Evolutionary conservation across 2,329 filamentous ascomycete species (phyloP).

Genomic region (Fusarium bulbicola): DNA sequence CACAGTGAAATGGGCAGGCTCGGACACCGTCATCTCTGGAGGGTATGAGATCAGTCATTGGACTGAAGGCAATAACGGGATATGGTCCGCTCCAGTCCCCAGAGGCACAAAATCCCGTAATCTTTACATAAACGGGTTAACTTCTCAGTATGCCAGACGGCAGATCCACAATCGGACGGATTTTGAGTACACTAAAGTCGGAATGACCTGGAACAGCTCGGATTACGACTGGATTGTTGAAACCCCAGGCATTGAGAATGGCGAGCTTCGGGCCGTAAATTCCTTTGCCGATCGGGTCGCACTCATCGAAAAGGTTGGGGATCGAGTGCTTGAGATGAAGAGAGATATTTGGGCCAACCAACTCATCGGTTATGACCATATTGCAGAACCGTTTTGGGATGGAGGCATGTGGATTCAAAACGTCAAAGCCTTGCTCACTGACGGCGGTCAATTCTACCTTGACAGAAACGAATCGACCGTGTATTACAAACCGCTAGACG

Average conservation of each 20-base stretch:
- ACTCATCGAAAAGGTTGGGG: background rate
- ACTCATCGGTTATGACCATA: conserved; percentile 3
- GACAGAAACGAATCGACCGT: background rate
- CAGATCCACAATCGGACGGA: background rate
- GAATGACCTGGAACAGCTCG: conserved; percentile 3
- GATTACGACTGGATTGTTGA: background rate
- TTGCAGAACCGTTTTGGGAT: conserved; percentile 3
- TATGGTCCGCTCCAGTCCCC: background rate
- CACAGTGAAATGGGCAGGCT: background rate
- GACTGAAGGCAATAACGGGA: background rate
- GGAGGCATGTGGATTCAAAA: conserved; percentile 4
- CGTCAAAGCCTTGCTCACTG: background rate
- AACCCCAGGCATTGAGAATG: background rate
- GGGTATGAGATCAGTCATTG: background rate
- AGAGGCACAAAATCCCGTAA: background rate
- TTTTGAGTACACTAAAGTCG: background rate
- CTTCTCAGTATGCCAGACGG: background rate
- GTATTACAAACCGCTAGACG: background rate
- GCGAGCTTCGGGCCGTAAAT: background rate
- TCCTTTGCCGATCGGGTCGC: background rate
- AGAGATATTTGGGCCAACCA: background rate
- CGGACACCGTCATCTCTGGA: background rate
- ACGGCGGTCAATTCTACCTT: background rate
- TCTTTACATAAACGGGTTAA: background rate
- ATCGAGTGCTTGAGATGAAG: background rate